Base-by-base conservation (phyloP, 148 eudicot species). In the Persicaria tinctoria region DNA sequence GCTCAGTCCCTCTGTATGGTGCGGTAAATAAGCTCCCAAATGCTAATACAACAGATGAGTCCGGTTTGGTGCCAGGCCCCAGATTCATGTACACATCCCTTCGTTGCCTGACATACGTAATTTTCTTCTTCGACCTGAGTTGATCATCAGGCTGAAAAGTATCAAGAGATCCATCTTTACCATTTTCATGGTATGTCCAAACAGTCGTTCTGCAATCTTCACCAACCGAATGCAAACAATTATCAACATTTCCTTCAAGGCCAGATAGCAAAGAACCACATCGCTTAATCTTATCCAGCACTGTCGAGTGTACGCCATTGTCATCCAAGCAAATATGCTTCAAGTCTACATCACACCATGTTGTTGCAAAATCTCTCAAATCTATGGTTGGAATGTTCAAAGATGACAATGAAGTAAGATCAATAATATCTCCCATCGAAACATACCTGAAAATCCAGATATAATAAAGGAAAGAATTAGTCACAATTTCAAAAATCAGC, bases 121-220 rank as follows among this genome's bases (percentile, higher is more conserved):
- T 82, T 77, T 87, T 94, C 96, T 83, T 94, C 84, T 86, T 91
- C 78, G 74, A 66, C 78, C 81, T 85, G 73, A 94, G 95, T 75
- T 90, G 89, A 71, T 91, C 93, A 83, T 94, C 97, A 48, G 98
- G 91, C 82, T 94, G 98, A 79, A 90, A 94, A 51, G 85, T 84
- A 82, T 94, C 98, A 71, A 87, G 62, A 38, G 62, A 16, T 51
- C 92, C 96, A 86, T 90, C 92, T 64, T 85, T 80, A 68, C 70
- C 85, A 70, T 81, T 82, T 45, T 80, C 79, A 46, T 83, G 82
- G 56, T 94, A 94, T 59, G 90, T 90, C 98, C 98, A 94, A 46
- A 94, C 93, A 44, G 92, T 88, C 41, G 89, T 87, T 82, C 90
- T 83, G 78, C 98, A 94, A 83, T 94, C 98, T 73, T 74, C 87